phyloP scores from a whole-genome alignment of 805 yeast species.

The Barnettozyma wickerhamii region DNA sequence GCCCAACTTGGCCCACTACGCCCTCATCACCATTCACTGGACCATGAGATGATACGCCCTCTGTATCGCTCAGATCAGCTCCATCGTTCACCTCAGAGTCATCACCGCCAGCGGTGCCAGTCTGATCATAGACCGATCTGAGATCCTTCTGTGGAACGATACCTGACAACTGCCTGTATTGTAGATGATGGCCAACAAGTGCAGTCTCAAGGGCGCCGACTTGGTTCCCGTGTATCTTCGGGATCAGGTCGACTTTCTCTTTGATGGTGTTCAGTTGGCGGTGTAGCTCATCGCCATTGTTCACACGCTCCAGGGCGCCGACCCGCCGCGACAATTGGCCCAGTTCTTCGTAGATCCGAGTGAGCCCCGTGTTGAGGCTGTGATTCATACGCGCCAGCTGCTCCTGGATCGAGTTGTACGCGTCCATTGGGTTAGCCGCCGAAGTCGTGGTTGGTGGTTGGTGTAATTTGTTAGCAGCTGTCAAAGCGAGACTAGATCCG shows the following conservation, averaged over 20 bases:
- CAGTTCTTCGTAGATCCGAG: constrained; percentile 19
- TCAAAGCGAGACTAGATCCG: not conserved
- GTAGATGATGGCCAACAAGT: constrained; percentile 18
- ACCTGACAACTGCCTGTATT: constrained; percentile 14
- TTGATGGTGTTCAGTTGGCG: constrained; percentile 12
- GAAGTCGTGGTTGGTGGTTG: not conserved
- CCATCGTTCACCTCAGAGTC: not conserved
- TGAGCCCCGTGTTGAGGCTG: constrained; percentile 14
- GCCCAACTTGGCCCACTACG: not conserved
- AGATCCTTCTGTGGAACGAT: constrained; percentile 7
- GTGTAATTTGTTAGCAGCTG: not conserved
- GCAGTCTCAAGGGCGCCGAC: constrained; percentile 15
- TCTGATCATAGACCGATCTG: not conserved
- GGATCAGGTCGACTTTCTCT: constrained; percentile 13
- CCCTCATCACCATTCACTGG: not conserved
- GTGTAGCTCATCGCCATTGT: constrained; percentile 5
- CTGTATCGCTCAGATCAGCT: not conserved
- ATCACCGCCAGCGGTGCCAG: not conserved
- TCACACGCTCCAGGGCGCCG: constrained; percentile 16
- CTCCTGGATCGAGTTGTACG: constrained; percentile 23
- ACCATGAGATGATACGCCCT: not conserved
- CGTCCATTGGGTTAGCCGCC: constrained; percentile 15
- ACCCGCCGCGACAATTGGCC: constrained; percentile 16
- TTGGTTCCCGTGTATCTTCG: constrained; percentile 21
- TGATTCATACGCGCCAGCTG: constrained; percentile 20